phyloP scores from a whole-genome alignment of 192 early-diverging fungal genomes.

The Gamsiella multidivaricata region DNA sequence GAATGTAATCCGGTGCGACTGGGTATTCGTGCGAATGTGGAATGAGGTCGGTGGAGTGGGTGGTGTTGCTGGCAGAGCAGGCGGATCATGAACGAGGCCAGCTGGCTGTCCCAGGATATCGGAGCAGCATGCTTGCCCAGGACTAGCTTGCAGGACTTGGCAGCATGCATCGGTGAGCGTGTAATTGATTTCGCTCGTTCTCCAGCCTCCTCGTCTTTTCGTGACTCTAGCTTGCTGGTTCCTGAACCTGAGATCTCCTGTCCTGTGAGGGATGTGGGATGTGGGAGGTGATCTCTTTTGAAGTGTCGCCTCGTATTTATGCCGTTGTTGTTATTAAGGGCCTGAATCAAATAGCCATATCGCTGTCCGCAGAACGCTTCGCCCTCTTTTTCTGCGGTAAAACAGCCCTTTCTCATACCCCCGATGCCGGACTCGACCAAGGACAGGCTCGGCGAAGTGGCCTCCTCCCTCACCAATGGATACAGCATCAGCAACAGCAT shows the following conservation, averaged over 20 bases:
- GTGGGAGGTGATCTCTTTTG: background rate
- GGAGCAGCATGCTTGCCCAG: background rate
- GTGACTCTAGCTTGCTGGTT: background rate
- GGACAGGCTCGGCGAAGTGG: constrained; percentile 13
- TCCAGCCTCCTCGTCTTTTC: background rate
- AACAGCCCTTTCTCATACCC: too few species aligned
- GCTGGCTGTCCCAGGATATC: constrained; percentile 41
- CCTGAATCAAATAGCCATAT: too few species aligned
- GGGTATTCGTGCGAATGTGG: background rate
- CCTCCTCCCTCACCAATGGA: constrained; percentile 12
- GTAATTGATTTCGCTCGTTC: background rate
- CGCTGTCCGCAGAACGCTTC: too few species aligned
- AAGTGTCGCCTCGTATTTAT: too few species aligned
- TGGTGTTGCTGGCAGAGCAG: constrained; percentile 17
- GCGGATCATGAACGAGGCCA: constrained; percentile 28
- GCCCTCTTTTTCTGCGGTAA: too few species aligned
- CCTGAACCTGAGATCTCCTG: background rate
- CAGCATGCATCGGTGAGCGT: constrained; percentile 9
- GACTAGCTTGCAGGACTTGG: constrained; percentile 10
- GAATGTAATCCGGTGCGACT: background rate
- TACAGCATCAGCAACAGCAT: background rate
- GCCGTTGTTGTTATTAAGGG: too few species aligned
- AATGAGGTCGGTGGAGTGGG: background rate
- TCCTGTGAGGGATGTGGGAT: background rate
- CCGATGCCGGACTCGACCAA: constrained; percentile 31